Evolutionary conservation across 2,329 filamentous ascomycete genomes (phyloP).

Genomic region (Trichophyton mentagrophytes): DNA sequence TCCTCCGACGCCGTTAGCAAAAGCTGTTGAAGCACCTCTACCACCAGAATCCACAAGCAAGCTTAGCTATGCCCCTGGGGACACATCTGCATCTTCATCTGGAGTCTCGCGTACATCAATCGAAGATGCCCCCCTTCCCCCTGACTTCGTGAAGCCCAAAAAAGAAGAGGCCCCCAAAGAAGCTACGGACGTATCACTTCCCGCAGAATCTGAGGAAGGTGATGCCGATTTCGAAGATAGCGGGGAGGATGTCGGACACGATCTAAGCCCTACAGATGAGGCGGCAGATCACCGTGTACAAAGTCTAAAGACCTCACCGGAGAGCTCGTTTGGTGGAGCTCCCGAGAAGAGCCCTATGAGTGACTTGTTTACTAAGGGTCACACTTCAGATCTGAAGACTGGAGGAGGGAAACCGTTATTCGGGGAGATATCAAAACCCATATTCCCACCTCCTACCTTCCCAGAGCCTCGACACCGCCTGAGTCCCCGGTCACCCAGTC

Average conservation of each 20-base stretch:
- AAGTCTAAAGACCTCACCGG: constrained; percentile 30
- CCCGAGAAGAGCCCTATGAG: constrained; percentile 27
- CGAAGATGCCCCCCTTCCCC: constrained; percentile 30
- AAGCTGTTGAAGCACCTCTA: constrained; percentile 28
- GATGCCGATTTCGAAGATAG: constrained; percentile 34
- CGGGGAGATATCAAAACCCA: constrained; percentile 32
- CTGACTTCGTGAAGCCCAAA: constrained; percentile 13
- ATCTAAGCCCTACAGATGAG: constrained; percentile 24
- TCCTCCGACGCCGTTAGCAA: constrained; percentile 21
- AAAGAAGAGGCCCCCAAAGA: neutral
- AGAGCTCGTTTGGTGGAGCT: constrained; percentile 33
- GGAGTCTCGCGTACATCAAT: constrained; percentile 26
- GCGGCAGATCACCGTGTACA: constrained; percentile 18
- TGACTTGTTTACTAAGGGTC: constrained; percentile 30
- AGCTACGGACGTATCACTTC: constrained; percentile 18
- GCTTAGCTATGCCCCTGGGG: constrained; percentile 33
- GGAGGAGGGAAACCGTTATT: constrained; percentile 27
- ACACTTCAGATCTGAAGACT: constrained; percentile 20
- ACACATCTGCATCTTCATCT: constrained; percentile 38
- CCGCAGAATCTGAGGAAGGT: constrained; percentile 23
- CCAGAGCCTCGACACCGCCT: constrained; percentile 19
- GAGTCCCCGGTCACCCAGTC: constrained; percentile 35
- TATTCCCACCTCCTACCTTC: constrained; percentile 26
- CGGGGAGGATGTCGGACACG: constrained; percentile 35
- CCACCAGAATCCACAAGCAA: constrained; percentile 38